Conservation (phyloP, 2,329 filamentous ascomycete species). For the Microsporum ferrugineum region DNA sequence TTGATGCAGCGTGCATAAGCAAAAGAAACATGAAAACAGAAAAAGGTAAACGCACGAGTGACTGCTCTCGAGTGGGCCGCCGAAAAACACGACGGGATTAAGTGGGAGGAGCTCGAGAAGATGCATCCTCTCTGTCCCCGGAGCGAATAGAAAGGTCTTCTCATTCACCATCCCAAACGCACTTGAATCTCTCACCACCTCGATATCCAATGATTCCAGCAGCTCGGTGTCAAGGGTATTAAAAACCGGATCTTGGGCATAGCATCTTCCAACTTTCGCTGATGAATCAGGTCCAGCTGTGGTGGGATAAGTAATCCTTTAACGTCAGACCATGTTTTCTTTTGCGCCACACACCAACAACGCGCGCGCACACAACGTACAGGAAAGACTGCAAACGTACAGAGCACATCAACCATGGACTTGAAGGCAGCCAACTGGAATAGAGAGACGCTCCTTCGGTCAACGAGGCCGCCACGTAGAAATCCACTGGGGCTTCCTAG, state of each 20-base stretch:
- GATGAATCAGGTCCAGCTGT: slow-evolving; percentile 3
- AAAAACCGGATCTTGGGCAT: slow-evolving; percentile 46
- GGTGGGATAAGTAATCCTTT: not conserved
- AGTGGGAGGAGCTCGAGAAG: slow-evolving; percentile 41
- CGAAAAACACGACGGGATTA: slow-evolving; percentile 46
- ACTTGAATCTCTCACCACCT: slow-evolving; percentile 37
- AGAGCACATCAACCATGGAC: slow-evolving; percentile 19
- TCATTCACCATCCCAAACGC: slow-evolving; percentile 43
- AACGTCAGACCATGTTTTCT: not conserved
- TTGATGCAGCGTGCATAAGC: too few species aligned
- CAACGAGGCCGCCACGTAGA: slow-evolving; percentile 32
- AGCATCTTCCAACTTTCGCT: slow-evolving; percentile 35
- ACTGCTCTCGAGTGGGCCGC: slow-evolving; percentile 33
- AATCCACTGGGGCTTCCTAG: slow-evolving; percentile 34
- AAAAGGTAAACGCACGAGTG: not conserved
- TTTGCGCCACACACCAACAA: not conserved
- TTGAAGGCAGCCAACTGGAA: slow-evolving; percentile 32
- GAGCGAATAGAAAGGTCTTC: slow-evolving; percentile 47
- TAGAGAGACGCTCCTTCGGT: slow-evolving; percentile 30
- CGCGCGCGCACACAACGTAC: slow-evolving; percentile 7
- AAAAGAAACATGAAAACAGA: not conserved
- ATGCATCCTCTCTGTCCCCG: slow-evolving; percentile 45
- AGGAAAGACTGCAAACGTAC: slow-evolving; percentile 8
- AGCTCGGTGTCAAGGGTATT: slow-evolving; percentile 31
- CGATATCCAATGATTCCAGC: slow-evolving; percentile 26